Conservation (phyloP, 1,139 yeast genomes). For the Candida sojae region DNA sequence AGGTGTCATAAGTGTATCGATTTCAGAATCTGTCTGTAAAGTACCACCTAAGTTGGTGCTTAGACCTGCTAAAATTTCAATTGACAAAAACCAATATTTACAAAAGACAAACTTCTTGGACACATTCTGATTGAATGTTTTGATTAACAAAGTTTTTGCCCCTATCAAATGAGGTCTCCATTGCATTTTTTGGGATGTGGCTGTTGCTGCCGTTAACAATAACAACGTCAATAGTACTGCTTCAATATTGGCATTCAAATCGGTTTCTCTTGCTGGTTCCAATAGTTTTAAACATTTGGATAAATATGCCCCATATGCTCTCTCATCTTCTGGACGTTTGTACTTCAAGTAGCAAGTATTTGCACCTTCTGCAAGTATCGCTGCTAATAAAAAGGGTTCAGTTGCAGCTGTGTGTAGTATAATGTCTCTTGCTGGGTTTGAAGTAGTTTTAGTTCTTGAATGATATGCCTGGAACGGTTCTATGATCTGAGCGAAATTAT, state of each 20-base stretch:
- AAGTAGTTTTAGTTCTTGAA: constrained; percentile 8
- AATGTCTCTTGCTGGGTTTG: constrained; percentile 61
- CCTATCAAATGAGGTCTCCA: constrained; percentile 74
- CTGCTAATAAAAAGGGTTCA: constrained; percentile 59
- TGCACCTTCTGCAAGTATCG: constrained; percentile 69
- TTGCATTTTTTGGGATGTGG: constrained; percentile 53
- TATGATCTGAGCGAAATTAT: constrained; percentile 53
- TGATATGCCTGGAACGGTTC: constrained; percentile 58
- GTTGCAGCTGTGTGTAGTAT: constrained; percentile 54
- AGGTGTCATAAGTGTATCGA: constrained; percentile 44
- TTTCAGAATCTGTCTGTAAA: constrained; percentile 45
- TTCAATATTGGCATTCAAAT: constrained; percentile 50
- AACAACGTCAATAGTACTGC: constrained; percentile 63
- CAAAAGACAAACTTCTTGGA: constrained; percentile 53
- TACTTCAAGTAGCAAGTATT: constrained; percentile 37
- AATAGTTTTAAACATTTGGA: constrained; percentile 55
- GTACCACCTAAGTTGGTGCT: constrained; percentile 67
- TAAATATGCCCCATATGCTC: constrained; percentile 57
- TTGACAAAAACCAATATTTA: constrained; percentile 60
- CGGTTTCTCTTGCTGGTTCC: constrained; percentile 31
- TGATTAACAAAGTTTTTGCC: constrained; percentile 59
- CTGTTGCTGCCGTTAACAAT: constrained; percentile 63
- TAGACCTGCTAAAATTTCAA: constrained; percentile 64
- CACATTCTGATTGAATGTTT: constrained; percentile 28
- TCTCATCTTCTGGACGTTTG: constrained; percentile 35